Evolutionary conservation across 148 eudicot genomes (phyloP), one percentile per base, ranked within the genome.

Genomic region (Heliosperma pusillum): DNA sequence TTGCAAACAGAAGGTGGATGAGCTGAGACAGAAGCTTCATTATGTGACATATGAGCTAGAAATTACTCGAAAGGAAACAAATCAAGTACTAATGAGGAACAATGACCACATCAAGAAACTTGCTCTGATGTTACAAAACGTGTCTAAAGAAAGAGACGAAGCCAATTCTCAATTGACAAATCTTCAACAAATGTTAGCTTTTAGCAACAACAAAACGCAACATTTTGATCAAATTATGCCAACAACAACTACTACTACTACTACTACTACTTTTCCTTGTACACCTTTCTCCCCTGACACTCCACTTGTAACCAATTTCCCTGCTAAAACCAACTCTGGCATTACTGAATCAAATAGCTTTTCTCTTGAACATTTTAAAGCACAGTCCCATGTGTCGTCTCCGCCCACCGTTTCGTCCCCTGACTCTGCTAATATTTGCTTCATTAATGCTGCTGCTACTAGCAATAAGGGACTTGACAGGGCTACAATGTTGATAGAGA

Each of bases 101-200:
- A 76, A 75, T 47, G 88, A 89, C 10, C 45, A 66, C 9, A 66
- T 83, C 70, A 82, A 79, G 33, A 83, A 85, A 69, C 52, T 88
- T 25, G 50, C 87, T 29, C 76, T 82, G 17, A 75, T 84, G 42
- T 30, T 92, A 3, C 83, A 84, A 30, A 59, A 66, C 19, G 78
- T 83, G 36, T 65, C 60, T 61, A 87, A 83, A 26, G 97, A 92
- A 83, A 81, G 95, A 76, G 97, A 92, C 77, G 89, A 92, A 79
- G 92, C 97, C 15, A 84, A 74, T 71, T 70, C 80, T 17, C 86
- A 92, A 55, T 79, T 92, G 44, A 77, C 83, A 19, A 82, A 82
- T 60, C 59, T 89, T 2, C 82, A 86, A 33, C 77, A 72, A 58
- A 12, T 81, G 20, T 17, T 58, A 33, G 10, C 73, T 0, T 71